Conservation (phyloP, 202 grass and related monocot genomes). For the Hordeum pubiflorum region DNA sequence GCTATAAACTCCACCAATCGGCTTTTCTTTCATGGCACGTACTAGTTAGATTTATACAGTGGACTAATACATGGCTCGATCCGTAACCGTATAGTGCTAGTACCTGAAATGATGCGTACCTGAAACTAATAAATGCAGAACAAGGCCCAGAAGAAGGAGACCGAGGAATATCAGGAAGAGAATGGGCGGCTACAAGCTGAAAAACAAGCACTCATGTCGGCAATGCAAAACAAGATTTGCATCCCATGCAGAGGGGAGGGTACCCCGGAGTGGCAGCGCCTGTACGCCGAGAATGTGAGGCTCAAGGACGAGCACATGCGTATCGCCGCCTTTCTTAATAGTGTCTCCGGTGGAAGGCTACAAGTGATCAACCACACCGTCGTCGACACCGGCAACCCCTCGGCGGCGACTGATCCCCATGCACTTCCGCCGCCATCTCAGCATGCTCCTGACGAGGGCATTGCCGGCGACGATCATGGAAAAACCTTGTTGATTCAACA, state of each 20-base stretch:
- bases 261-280: not conserved
- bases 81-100: too few relatives aligned
- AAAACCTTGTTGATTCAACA: not conserved
- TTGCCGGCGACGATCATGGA: too few relatives aligned
- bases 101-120: not conserved
- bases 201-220: not conserved
- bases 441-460: not conserved
- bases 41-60: too few relatives aligned
- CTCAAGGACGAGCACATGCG: constrained; percentile 21
- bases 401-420: not conserved
- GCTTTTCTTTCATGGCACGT: too few relatives aligned
- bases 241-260: not conserved
- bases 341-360: not conserved
- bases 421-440: not conserved
- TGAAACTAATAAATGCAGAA: not conserved
- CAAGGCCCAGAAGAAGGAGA: not conserved
- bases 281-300: constrained; percentile 24
- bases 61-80: too few relatives aligned
- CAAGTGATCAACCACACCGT: not conserved
- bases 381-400: not conserved
- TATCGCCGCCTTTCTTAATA: not conserved
- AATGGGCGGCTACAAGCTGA: not conserved
- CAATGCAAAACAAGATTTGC: not conserved
- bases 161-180: not conserved
- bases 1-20: too few relatives aligned